Conservation (phyloP, 148 eudicot species). For the Rhododendron vialii region DNA sequence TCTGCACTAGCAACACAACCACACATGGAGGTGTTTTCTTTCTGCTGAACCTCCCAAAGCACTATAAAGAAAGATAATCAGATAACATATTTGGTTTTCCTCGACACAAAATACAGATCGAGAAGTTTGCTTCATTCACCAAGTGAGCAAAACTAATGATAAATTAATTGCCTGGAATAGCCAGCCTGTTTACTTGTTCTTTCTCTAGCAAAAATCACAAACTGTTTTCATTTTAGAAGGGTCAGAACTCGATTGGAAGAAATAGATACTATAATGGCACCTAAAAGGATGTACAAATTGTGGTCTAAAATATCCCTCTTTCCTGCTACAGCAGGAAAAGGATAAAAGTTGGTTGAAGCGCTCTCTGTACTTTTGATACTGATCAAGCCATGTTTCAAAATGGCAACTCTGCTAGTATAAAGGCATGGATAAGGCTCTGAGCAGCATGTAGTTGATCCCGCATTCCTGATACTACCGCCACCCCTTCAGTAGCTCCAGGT, state of each 20-base stretch:
- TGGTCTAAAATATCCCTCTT: neutral
- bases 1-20: neutral
- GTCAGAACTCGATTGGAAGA: neutral
- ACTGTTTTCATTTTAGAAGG: neutral
- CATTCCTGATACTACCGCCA: conserved; percentile 42
- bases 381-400: conserved; percentile 23
- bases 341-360: neutral
- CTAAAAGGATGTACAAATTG: conserved; percentile 2
- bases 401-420: conserved; percentile 41
- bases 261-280: neutral
- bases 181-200: neutral
- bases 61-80: neutral
- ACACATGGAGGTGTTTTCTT: neutral
- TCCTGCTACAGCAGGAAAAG: neutral
- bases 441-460: conserved; percentile 35
- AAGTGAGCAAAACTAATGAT: neutral
- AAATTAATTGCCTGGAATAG: neutral
- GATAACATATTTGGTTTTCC: neutral
- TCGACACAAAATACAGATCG: neutral
- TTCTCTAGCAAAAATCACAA: neutral
- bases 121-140: neutral
- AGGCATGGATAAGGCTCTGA: conserved; percentile 57
- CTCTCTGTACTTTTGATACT: neutral
- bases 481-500: conserved; percentile 37
- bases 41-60: neutral